Conservation (phyloP, 768 basidiomycete genomes). For the Hygrophoropsis aurantiaca region DNA sequence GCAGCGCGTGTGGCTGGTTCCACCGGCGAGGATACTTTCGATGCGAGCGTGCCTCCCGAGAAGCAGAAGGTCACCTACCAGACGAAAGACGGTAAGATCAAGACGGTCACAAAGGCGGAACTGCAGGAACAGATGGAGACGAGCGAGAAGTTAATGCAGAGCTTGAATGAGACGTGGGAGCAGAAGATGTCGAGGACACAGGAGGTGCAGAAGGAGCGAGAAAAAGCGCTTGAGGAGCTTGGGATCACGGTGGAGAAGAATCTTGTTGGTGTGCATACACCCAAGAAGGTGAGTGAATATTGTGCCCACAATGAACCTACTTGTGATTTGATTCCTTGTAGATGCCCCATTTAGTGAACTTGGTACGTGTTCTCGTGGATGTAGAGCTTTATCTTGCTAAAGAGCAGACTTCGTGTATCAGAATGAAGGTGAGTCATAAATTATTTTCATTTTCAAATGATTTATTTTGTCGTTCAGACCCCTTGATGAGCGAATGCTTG, state of each 20-base stretch:
- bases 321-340: constrained; percentile 29
- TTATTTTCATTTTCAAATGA: constrained; percentile 2
- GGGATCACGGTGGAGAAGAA: constrained; percentile 98
- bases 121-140: constrained; percentile 95
- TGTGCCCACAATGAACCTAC: constrained; percentile 5
- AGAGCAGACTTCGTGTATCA: constrained; percentile 23
- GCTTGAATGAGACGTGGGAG: constrained; percentile 95
- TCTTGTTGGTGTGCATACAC: constrained; percentile 94
- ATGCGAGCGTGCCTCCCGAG: constrained; percentile 87
- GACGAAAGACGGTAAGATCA: constrained; percentile 89
- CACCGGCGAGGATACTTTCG: constrained; percentile 72
- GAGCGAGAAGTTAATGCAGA: constrained; percentile 93
- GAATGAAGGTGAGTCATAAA: constrained; percentile 63
- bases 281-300: constrained; percentile 71
- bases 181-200: constrained; percentile 89
- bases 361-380: constrained; percentile 49
- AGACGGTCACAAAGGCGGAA: constrained; percentile 96
- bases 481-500: constrained; percentile 94
- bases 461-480: constrained; percentile 52
- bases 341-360: constrained; percentile 93
- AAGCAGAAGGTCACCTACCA: constrained; percentile 94
- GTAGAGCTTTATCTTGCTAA: constrained; percentile 11
- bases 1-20: constrained; percentile 74
- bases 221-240: constrained; percentile 95
- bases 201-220: constrained; percentile 94